These are phyloP conservation scores for Uronychia setigera DNA, from an alignment of 73 alveolate species.

Conservation along the genomic window DNA sequence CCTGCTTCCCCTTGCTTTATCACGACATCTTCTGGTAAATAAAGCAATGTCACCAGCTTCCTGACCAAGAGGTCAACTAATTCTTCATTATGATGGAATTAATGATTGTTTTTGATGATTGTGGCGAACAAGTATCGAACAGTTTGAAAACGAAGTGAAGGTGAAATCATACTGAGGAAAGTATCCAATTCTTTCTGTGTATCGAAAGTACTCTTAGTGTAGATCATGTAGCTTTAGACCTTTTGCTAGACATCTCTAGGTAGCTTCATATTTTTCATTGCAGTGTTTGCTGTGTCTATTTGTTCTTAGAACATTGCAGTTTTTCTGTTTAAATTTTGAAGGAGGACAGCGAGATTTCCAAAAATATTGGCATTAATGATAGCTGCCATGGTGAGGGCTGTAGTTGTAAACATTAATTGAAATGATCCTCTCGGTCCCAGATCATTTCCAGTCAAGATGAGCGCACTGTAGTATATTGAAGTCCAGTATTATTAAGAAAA, in stretches of 20 bases:
- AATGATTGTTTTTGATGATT: slow-evolving; percentile 29
- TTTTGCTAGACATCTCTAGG: slow-evolving; percentile 37
- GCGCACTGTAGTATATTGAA: slow-evolving; percentile 45
- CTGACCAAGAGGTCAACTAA: slow-evolving; percentile 42
- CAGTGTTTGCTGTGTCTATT: slow-evolving; percentile 47
- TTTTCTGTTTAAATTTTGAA: slow-evolving; percentile 30
- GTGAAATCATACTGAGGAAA: slow-evolving; percentile 53
- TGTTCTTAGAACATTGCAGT: slow-evolving; percentile 30
- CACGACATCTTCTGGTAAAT: slow-evolving; percentile 26
- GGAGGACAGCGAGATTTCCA: slow-evolving; percentile 61
- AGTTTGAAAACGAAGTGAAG: slow-evolving; percentile 35
- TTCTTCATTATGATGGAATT: slow-evolving; percentile 33
- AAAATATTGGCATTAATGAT: slow-evolving; percentile 62
- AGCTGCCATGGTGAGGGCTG: slow-evolving; percentile 49
- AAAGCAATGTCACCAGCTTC: slow-evolving; percentile 2
- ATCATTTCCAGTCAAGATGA: slow-evolving; percentile 64
- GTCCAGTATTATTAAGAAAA: slow-evolving; percentile 19
- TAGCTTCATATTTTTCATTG: slow-evolving; percentile 62
- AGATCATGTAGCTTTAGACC: slow-evolving; percentile 4
- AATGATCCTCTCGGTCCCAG: slow-evolving; percentile 38
- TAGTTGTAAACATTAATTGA: slow-evolving; percentile 23
- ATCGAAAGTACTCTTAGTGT: slow-evolving; percentile 53
- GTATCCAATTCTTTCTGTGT: slow-evolving; percentile 49
- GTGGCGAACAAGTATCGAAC: slow-evolving; percentile 45
- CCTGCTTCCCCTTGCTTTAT: slow-evolving; percentile 34